These are phyloP conservation scores for Cordyceps cateniannulata DNA, from an alignment of 2,329 filamentous ascomycete genomes.

Conservation along the genomic window DNA sequence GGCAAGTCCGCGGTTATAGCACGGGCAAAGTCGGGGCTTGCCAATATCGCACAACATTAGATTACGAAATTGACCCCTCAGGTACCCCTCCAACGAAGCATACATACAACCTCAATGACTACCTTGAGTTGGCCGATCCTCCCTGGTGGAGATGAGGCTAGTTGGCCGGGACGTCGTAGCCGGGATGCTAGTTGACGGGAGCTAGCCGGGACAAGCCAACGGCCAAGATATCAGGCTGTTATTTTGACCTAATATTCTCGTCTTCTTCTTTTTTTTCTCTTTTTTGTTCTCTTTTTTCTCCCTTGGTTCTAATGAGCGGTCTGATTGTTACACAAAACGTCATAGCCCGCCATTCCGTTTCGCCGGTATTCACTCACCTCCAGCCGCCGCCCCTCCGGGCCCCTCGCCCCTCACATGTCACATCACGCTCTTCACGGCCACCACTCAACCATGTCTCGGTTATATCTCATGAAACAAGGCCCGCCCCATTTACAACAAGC, in stretches of 20 bases:
- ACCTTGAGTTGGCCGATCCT: no score
- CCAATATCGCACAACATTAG: background rate
- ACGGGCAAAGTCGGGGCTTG: background rate
- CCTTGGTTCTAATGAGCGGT: background rate
- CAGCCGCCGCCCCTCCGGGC: background rate
- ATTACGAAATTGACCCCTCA: background rate
- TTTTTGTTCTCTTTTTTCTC: background rate
- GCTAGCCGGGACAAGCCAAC: background rate
- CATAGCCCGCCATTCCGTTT: background rate
- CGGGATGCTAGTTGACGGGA: background rate
- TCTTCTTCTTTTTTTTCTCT: background rate
- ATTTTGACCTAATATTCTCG: no score
- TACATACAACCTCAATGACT: no score
- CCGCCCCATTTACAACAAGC: background rate
- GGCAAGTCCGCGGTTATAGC: background rate
- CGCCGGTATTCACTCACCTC: background rate
- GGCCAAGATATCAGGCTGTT: no score
- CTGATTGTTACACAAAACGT: background rate
- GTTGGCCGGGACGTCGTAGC: background rate
- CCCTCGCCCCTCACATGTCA: background rate
- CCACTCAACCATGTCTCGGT: background rate
- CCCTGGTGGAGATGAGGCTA: slow-evolving; percentile 1
- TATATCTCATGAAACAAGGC: background rate
- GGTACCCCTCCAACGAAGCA: background rate
- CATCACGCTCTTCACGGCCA: background rate